Base-by-base conservation (phyloP, 495 filamentous ascomycete genomes). In the Tuber calosporum region DNA sequence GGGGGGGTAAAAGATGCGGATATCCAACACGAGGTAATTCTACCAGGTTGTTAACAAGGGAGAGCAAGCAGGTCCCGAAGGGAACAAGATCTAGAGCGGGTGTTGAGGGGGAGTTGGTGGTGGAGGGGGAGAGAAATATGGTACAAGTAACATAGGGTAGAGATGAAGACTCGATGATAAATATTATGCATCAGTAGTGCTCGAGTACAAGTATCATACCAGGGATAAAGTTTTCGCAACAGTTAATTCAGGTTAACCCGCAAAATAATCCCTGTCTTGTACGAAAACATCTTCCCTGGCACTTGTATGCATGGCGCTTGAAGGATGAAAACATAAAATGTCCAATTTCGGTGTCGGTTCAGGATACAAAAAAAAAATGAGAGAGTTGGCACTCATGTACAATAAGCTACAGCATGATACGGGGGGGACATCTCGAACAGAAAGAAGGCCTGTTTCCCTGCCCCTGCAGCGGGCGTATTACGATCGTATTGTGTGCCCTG, bases 11-110 rank as follows among this genome's bases (percentile, higher is more conserved):
- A 58, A n/a, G 48, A 15, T 58, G 9, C 22, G 45, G 45, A 53
- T 53, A 53, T n/a, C 45, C 45, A 53, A 53, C 45, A 53, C 45
- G 45, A 53, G 45, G 26, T 53, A 53, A 53, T n/a, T 26, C 45
- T 9, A 53, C 22, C 26, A 7, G 45, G 45, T 53, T 53, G 20
- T 11, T 53, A 53, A 53, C 20, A 58, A 30, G 2, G 48, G 48
- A 26, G 48, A 58, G 48, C n/a, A 30, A 58, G 48, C 48, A 30
- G n/a, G n/a, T 58, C 45, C 45, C 22, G n/a, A 22, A 22, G n/a
- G 43, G 48, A 30, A 26, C n/a, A 58, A 58, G n/a, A 30, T 58
- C n/a, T 9, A 8, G 26, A 8, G 45, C 45, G 22, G 45, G 34
- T 62, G 26, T 62, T 62, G 26, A 62, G 53, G n/a, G 26, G 8